Evolutionary conservation across 768 basidiomycete genomes (phyloP), one percentile per base, ranked within the genome.

Genomic region (Phallus indusiatus): DNA sequence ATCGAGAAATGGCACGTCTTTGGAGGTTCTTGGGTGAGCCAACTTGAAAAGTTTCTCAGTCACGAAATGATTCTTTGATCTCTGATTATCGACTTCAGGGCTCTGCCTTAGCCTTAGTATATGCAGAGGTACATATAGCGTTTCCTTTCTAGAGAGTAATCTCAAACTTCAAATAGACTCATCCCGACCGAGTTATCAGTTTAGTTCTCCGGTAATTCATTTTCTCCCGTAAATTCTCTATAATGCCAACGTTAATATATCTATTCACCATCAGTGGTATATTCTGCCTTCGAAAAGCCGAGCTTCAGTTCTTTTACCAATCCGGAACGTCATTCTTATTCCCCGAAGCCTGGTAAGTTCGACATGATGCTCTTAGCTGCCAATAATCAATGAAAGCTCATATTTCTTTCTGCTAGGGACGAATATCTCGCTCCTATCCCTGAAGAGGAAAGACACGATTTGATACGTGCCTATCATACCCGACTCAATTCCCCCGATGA

Each of bases 1-100:
- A 78, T 97, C 58, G 84, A 90, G 18, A 90, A 83, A 67, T 96
- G 93, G 94, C 85, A 94, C 59, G 90, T 96, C 24, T 96, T 97
- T 67, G 94, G 94, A 28, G 94, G 94, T 9, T 90, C 87, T 53
- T 95, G 94, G 93, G 88, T 87, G 64, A 53, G 75, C 28, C 2
- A 2, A 7, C 7, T 28, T 28, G 2, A 3, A 28, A 28, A 7
- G 4, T 28, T 68, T n/a, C 5, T 16, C 33, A 20, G 11, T 14
- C 21, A 34, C 48, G 36, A 5, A 28, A 21, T 42, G 36, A 18
- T 47, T 20, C 1, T 47, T 48, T 60, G n/a, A 18, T 18, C 34
- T 17, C 1, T 47, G 48, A 48, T 58, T 4, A 12, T 42, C 36
- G 42, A 42, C 12, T n/a, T 3, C 42, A 83, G 89, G 94, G 94